A percentile compares a stretch with the other conserved stretches of the same genome.
Conservation (phyloP, 2,329 filamentous ascomycete genomes). For the Xylaria sp. region DNA sequence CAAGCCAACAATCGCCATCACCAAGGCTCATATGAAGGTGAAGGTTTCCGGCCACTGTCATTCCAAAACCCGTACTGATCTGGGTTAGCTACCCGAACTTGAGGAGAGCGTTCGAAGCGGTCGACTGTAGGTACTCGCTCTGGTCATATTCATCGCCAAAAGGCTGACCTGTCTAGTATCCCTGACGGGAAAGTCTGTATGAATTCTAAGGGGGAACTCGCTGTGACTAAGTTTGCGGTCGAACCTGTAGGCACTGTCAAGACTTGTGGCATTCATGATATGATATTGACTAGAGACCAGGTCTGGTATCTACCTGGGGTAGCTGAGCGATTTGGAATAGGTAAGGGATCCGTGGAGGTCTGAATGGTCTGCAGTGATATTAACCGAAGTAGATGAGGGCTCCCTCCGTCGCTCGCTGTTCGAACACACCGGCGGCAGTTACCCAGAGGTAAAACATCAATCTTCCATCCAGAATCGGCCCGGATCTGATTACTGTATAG, state of each 20-base stretch:
- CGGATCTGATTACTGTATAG: conserved; percentile 40
- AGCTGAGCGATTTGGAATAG: conserved; percentile 89
- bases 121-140: conserved; percentile 58
- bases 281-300: conserved; percentile 34
- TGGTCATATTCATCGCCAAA: background rate
- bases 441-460: conserved; percentile 68
- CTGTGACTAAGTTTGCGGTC: conserved; percentile 94
- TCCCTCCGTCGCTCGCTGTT: conserved; percentile 85
- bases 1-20: conserved; percentile 87
- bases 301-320: conserved; percentile 85
- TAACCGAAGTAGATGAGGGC: conserved; percentile 69
- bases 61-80: conserved; percentile 11
- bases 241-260: conserved; percentile 71
- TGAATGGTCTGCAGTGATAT: conserved; percentile 7
- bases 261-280: background rate
- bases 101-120: conserved; percentile 84
- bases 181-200: conserved; percentile 89
- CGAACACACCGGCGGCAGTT: conserved; percentile 93
- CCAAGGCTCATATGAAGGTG: conserved; percentile 87
- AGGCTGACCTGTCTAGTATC: conserved; percentile 43
- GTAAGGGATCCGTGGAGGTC: conserved; percentile 44
- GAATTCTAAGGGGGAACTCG: conserved; percentile 82
- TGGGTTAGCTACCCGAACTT: conserved; percentile 74
- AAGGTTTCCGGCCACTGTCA: background rate
- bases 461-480: background rate